Percentiles rank a stretch among this genome's conserved stretches.
phyloP scores from a whole-genome alignment of 176 grass and related monocot species.

The Stipa capillata region DNA sequence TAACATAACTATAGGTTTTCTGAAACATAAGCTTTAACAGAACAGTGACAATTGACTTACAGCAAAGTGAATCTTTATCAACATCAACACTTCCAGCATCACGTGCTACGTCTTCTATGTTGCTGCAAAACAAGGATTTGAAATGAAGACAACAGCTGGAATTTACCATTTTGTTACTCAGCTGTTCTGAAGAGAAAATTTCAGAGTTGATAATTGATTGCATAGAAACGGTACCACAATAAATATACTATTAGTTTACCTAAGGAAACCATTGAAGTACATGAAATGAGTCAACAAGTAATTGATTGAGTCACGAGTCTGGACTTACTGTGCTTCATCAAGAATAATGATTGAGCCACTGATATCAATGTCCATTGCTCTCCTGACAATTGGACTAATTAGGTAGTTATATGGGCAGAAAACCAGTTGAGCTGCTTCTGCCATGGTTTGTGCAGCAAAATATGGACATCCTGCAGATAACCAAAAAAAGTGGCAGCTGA shows the following conservation, averaged over 20 bases:
- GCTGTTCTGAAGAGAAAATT: not conserved
- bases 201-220: not conserved
- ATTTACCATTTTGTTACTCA: not conserved
- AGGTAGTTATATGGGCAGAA: slow-evolving; percentile 96
- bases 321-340: slow-evolving; percentile 93
- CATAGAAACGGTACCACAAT: not conserved
- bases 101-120: slow-evolving; percentile 92
- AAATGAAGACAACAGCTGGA: not conserved
- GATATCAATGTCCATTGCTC: slow-evolving; percentile 96
- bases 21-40: slow-evolving; percentile 2
- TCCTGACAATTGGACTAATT: slow-evolving; percentile 85
- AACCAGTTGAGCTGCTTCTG: slow-evolving; percentile 75
- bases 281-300: not conserved
- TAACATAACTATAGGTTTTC: not conserved
- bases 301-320: not conserved
- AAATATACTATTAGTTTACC: not conserved
- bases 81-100: slow-evolving; percentile 81
- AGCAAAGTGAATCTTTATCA: slow-evolving; percentile 63
- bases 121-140: slow-evolving; percentile 40
- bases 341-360: slow-evolving; percentile 77
- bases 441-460: slow-evolving; percentile 89
- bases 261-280: not conserved
- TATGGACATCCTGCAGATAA: slow-evolving; percentile 72
- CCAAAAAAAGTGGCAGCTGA: not conserved
- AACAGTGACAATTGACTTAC: slow-evolving; percentile 30